These are phyloP conservation scores for Galeopsis tetrahit DNA, from an alignment of 257 asterid genomes.

Conservation along the genomic window DNA sequence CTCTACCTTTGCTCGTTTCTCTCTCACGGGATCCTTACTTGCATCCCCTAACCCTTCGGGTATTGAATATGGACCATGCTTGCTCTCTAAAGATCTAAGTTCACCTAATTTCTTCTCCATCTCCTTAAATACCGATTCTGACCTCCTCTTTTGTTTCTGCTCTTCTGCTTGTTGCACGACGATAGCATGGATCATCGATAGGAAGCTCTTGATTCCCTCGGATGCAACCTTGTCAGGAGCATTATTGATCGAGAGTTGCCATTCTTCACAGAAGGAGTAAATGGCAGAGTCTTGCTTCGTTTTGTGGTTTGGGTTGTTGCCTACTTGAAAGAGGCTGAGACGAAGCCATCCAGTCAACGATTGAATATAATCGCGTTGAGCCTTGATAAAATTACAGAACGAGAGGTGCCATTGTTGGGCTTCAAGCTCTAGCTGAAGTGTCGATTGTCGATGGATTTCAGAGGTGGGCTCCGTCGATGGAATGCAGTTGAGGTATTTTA, in stretches of 20 bases:
- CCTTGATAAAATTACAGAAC: slow-evolving; percentile 80
- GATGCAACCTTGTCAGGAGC: slow-evolving; percentile 95
- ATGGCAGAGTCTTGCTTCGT: slow-evolving; percentile 68
- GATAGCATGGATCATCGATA: slow-evolving; percentile 73
- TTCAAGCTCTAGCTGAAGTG: slow-evolving; percentile 96
- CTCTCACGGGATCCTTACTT: slow-evolving; percentile 61
- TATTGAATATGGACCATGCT: slow-evolving; percentile 60
- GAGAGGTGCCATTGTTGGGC: slow-evolving; percentile 96
- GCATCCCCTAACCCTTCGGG: slow-evolving; percentile 47
- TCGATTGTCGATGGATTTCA: slow-evolving; percentile 88
- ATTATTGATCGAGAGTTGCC: slow-evolving; percentile 86
- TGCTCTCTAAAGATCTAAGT: slow-evolving; percentile 71
- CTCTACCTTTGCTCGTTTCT: slow-evolving; percentile 75
- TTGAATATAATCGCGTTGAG: slow-evolving; percentile 83
- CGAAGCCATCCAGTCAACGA: slow-evolving; percentile 96
- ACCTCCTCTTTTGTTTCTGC: slow-evolving; percentile 76
- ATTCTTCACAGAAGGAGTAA: slow-evolving; percentile 90
- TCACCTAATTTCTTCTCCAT: slow-evolving; percentile 77
- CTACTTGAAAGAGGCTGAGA: slow-evolving; percentile 80
- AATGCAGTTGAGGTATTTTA: slow-evolving; percentile 68
- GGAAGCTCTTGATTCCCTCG: slow-evolving; percentile 85
- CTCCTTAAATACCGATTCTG: slow-evolving; percentile 74
- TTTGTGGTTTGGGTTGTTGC: slow-evolving; percentile 59
- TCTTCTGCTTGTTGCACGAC: slow-evolving; percentile 88
- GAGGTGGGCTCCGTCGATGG: slow-evolving; percentile 74